Base-by-base conservation (phyloP, 108 stramenopile species). In the Aureococcus anophagefferens region DNA sequence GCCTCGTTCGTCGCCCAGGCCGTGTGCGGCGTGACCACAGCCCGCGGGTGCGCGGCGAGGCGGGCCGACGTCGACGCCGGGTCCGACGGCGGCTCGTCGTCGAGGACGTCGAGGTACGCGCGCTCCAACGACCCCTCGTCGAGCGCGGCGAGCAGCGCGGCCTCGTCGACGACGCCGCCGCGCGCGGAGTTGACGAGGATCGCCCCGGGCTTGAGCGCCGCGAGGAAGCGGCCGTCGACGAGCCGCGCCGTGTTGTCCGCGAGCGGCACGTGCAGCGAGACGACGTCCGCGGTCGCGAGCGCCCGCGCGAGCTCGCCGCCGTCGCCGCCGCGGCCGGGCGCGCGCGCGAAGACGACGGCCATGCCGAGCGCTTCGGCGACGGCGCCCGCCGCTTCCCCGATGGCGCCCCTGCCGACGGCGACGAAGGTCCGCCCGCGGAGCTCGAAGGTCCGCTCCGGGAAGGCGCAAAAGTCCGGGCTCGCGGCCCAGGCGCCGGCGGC, bases 121-220 rank as follows among this genome's bases (percentile, higher is more conserved):
- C 9, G 9, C 40, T 5, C 40, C 9, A 44, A 13, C 13, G 9
- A 5, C 9, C 13, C 40, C 9, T 44, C 13, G 5, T 13, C 13
- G 51, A 59, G 40, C 40, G 40, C 40, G 40, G 40, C 40, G 40
- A 44, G 40, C 9, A 44, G 40, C 40, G 40, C 40, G 40, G 9
- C 40, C 40, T 44, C 40, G 40, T 44, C 40, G 40, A 44, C 40
- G 34, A 96, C 82, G 29, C 88, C 88, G 15, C 95, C 95, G 25
- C 95, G 82, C 0, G 88, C 86, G 14, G 91, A 88, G 75, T 96
- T 96, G 78, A 94, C 89, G 17, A 96, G 66, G 69, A 89, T 90
- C 32, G 91, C 90, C 0, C 89, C 82, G 0, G 88, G 84, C 75
- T 90, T 92, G 91, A 94, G 92, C 28, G 79, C 70, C 7, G 84